Base-by-base conservation (phyloP, 768 basidiomycete genomes). In the Boletus sp. region DNA sequence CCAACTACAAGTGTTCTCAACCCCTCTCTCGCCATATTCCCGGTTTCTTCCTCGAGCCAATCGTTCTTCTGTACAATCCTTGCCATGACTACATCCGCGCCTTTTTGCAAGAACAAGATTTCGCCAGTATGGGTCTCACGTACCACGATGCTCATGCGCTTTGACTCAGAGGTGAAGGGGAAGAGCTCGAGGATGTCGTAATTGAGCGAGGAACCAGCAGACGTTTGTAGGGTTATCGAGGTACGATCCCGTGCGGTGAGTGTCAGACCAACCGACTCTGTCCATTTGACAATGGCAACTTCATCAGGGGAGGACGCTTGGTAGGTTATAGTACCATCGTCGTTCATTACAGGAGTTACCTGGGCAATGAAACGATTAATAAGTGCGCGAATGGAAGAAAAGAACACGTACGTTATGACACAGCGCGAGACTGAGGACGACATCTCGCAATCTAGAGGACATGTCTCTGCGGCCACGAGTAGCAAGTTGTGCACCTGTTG, bases 251-350 rank as follows among this genome's bases (percentile, higher is more conserved):
- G 90, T 68, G 86, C 87, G 20, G 86, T 83, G 36, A 99, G 85
- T 0, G 91, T 91, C 4, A 99, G 77, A 0, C 96, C 96, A 60
- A 98, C 90, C 0, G 93, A 94, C 60, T 92, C 89, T 9, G 97
- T 98, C 93, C 94, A 98, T 58, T 86, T 87, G 37, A 99, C 96
- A 63, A 99, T 98, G 42, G 97, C 97, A 44, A 98, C 97, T 76
- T 99, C 97, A 67, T 99, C 97, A 0, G 97, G 97, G 1, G 97
- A 99, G 0, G 95, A 96, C 1, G 97, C 97, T 78, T 99, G 96
- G 69, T 98, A 99, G 1, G 96, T 98, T 39, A 97, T 84, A 2
- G 86, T 86, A 8, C 93, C 94, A 64, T 99, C 96, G 64, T 98
- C 95, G 67, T 97, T 96, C 15, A 80, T 83, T 4, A 96, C 92